Conservation (phyloP, 2,329 filamentous ascomycete genomes). For the Fusarium buxicola region DNA sequence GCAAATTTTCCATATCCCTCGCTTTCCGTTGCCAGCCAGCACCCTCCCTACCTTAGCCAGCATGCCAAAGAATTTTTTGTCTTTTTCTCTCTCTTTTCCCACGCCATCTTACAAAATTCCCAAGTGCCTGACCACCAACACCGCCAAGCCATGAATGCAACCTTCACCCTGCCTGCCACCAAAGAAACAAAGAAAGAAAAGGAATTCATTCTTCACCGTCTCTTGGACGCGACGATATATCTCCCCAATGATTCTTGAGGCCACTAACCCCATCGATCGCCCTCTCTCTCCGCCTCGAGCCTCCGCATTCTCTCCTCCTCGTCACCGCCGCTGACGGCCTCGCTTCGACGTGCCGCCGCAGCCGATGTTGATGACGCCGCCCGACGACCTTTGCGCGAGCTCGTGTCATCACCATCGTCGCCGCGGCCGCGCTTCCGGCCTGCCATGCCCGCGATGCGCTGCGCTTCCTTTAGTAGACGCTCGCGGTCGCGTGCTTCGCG, state of each 20-base stretch:
- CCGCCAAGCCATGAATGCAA: constrained; percentile 27
- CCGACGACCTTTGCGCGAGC: constrained; percentile 55
- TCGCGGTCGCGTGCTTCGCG: constrained; percentile 75
- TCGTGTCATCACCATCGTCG: constrained; percentile 52
- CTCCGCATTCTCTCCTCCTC: constrained; percentile 66
- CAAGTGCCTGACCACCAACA: constrained; percentile 10
- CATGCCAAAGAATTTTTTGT: constrained; percentile 10
- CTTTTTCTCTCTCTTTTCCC: constrained; percentile 18
- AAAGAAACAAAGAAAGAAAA: neutral
- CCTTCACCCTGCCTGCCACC: neutral
- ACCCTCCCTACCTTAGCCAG: constrained; percentile 10
- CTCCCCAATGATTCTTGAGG: constrained; percentile 18
- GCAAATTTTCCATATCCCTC: constrained; percentile 5
- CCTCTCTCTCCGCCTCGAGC: constrained; percentile 70
- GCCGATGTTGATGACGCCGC: constrained; percentile 49
- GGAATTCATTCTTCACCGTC: constrained; percentile 9
- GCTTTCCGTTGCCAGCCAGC: constrained; percentile 5
- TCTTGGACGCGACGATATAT: constrained; percentile 6
- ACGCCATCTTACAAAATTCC: constrained; percentile 24
- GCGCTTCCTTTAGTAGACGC: constrained; percentile 74
- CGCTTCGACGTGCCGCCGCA: constrained; percentile 57
- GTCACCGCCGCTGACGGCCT: constrained; percentile 60
- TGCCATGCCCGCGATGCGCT: constrained; percentile 69
- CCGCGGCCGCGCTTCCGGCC: constrained; percentile 64
- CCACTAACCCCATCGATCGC: constrained; percentile 59